Percentiles rank a stretch among this genome's conserved stretches.
These are phyloP conservation scores for Talaromyces sp. DNA, from an alignment of 2,329 filamentous ascomycete genomes.

Conservation along the genomic window DNA sequence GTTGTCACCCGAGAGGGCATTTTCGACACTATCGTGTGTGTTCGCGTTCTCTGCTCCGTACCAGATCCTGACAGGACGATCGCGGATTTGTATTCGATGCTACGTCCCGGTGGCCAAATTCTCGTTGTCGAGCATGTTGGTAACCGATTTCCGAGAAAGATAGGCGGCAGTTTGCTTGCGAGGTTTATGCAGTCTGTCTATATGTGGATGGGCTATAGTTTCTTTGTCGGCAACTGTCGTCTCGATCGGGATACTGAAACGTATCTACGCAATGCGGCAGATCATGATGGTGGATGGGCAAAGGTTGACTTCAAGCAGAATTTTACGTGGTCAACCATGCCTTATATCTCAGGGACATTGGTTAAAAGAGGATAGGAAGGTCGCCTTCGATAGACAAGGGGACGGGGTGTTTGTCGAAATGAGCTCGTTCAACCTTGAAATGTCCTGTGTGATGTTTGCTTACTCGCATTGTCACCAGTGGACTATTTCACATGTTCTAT, in stretches of 20 bases:
- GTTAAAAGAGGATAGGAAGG: slow-evolving; percentile 27
- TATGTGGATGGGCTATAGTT: slow-evolving; percentile 45
- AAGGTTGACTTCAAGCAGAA: slow-evolving; percentile 41
- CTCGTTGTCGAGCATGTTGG: slow-evolving; percentile 53
- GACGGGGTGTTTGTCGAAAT: not conserved
- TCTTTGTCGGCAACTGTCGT: slow-evolving; percentile 49
- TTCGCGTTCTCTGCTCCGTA: slow-evolving; percentile 53
- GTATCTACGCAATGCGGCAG: slow-evolving; percentile 39
- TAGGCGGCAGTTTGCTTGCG: slow-evolving; percentile 41
- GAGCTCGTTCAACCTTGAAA: not conserved
- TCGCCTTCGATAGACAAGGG: not conserved
- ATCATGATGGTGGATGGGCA: slow-evolving; percentile 44
- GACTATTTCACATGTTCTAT: not conserved
- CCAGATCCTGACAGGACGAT: slow-evolving; percentile 44
- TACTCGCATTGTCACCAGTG: not conserved
- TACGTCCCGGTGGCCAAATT: slow-evolving; percentile 52
- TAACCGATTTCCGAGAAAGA: slow-evolving; percentile 41
- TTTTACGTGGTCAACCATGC: slow-evolving; percentile 33
- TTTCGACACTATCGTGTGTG: slow-evolving; percentile 52
- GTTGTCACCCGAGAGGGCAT: slow-evolving; percentile 26
- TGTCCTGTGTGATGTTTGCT: not conserved
- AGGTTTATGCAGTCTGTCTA: slow-evolving; percentile 44
- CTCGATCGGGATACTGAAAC: slow-evolving; percentile 46
- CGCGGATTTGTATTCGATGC: slow-evolving; percentile 43
- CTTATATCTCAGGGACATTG: slow-evolving; percentile 38